Percentiles rank a stretch among this genome's conserved stretches.
Conservation (phyloP, 768 basidiomycete species). For the Tricholoma matsutake region DNA sequence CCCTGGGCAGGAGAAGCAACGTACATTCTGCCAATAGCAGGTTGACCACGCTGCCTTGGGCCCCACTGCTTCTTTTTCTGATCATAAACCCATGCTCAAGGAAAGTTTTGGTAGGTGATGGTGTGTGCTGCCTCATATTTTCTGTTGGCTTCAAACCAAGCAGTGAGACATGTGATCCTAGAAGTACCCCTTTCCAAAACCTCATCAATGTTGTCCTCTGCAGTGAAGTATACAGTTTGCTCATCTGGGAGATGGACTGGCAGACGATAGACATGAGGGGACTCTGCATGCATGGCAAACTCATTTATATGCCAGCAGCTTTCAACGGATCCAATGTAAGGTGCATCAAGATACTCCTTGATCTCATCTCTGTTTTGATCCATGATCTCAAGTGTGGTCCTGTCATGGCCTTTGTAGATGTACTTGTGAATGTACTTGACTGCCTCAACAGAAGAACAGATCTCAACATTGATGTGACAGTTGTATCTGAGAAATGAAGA, state of each 20-base stretch:
- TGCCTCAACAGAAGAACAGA: constrained; percentile 1
- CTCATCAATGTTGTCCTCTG: background rate
- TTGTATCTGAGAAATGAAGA: constrained; percentile 25
- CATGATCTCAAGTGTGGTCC: constrained; percentile 46
- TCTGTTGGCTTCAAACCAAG: too few species aligned
- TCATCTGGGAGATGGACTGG: constrained; percentile 34
- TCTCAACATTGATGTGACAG: constrained; percentile 47
- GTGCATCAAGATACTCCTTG: constrained; percentile 10
- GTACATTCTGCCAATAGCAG: constrained; percentile 23
- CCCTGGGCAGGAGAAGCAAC: constrained; percentile 29
- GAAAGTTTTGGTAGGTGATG: constrained; percentile 32
- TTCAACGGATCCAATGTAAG: constrained; percentile 31
- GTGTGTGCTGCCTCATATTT: too few species aligned
- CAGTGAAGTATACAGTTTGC: constrained; percentile 29
- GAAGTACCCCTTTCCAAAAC: background rate
- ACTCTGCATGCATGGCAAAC: constrained; percentile 29
- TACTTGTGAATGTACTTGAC: constrained; percentile 46
- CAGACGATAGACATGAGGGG: constrained; percentile 31
- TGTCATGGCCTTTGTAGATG: constrained; percentile 44
- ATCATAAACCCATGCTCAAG: constrained; percentile 26
- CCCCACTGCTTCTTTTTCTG: constrained; percentile 6
- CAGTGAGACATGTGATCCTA: too few species aligned
- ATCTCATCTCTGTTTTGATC: constrained; percentile 26
- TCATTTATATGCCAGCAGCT: constrained; percentile 30
- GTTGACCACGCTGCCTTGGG: constrained; percentile 9